Percentiles rank a stretch among this genome's conserved stretches.
These are phyloP conservation scores for Olyra latifolia DNA, from an alignment of 176 grass and related monocot genomes.

Conservation along the genomic window DNA sequence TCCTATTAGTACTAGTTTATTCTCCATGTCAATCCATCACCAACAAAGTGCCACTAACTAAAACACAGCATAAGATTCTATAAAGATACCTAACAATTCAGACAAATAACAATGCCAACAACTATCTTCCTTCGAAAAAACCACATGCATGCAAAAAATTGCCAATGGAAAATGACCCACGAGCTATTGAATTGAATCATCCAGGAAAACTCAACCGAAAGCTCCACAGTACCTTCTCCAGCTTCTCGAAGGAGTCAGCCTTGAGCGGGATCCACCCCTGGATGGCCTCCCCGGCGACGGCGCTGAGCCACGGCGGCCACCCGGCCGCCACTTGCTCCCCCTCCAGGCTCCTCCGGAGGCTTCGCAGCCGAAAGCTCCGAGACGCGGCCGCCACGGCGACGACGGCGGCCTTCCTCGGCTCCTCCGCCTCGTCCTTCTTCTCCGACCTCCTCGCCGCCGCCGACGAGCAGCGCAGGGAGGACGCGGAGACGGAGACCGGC, in stretches of 20 bases:
- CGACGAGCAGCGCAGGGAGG: constrained; percentile 32
- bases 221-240: constrained; percentile 74
- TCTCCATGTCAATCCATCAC: constrained; percentile 36
- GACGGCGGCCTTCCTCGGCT: constrained; percentile 26
- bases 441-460: constrained; percentile 33
- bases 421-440: constrained; percentile 49
- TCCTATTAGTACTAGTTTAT: constrained; percentile 12
- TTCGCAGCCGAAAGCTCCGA: constrained; percentile 65
- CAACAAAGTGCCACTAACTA: constrained; percentile 27
- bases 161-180: constrained; percentile 39
- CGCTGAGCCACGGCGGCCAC: constrained; percentile 94
- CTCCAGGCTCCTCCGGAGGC: constrained; percentile 77
- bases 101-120: constrained; percentile 31
- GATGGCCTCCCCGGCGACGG: constrained; percentile 89
- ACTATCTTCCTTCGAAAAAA: background rate
- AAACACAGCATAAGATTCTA: constrained; percentile 8
- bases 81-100: constrained; percentile 26
- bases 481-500: background rate
- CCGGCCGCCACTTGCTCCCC: constrained; percentile 95
- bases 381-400: constrained; percentile 20
- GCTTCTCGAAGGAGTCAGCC: constrained; percentile 81
- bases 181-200: constrained; percentile 35
- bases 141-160: constrained; percentile 11
- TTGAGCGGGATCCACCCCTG: constrained; percentile 94
- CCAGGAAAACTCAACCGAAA: constrained; percentile 28